A percentile compares a stretch with the other conserved stretches of the same genome.
Conservation (phyloP, 2,329 filamentous ascomycete genomes). For the Cadophora gregata region DNA sequence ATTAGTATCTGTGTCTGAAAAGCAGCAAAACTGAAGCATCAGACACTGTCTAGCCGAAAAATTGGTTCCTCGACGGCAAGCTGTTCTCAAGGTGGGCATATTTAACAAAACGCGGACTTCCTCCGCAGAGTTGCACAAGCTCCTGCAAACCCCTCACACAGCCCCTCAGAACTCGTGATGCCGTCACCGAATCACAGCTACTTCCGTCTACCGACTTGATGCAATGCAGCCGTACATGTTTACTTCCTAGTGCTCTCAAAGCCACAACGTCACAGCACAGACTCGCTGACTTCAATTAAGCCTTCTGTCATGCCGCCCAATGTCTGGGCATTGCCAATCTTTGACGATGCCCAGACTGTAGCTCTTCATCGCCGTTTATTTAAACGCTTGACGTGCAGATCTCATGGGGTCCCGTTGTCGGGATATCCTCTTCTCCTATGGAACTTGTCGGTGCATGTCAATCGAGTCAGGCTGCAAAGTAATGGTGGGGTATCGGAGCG, state of each 20-base stretch:
- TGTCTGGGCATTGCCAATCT: neutral
- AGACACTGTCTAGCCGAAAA: no score
- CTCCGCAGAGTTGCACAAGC: neutral
- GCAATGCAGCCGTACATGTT: neutral
- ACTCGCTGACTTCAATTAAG: neutral
- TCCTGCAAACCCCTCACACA: neutral
- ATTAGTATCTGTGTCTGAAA: neutral
- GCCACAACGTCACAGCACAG: neutral
- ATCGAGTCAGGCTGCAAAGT: neutral
- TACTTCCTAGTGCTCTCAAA: neutral
- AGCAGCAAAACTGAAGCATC: neutral
- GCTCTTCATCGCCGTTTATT: neutral
- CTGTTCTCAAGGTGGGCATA: neutral
- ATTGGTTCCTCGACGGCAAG: neutral
- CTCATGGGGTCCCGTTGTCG: neutral
- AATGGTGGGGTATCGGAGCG: neutral
- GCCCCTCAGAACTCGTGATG: neutral
- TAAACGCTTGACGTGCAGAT: neutral
- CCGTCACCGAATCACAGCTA: neutral
- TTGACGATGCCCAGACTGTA: slow-evolving; percentile 1
- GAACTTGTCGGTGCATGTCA: neutral
- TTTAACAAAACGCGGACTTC: neutral
- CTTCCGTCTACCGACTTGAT: neutral
- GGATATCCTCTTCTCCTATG: neutral
- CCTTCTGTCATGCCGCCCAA: neutral